Evolutionary conservation across 2,329 filamentous ascomycete genomes (phyloP), one percentile per base, ranked within the genome.

Genomic region (Septoria linicola): DNA sequence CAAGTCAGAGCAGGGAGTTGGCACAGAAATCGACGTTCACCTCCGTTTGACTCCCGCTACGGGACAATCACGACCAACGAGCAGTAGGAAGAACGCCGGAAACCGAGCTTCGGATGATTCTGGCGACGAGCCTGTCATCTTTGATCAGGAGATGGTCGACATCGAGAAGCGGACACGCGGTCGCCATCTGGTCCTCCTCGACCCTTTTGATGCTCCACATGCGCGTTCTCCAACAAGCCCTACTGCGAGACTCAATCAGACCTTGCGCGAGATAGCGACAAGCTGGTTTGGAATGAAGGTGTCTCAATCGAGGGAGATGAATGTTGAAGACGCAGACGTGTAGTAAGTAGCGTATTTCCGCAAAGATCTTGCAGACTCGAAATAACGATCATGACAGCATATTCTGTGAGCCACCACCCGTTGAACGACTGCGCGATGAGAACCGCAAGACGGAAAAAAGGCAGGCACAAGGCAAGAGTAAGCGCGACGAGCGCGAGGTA

Each of bases 1-100:
- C 27, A 73, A 53, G 19, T 81, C 75, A 42, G 72, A 79, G 46
- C 69, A 75, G 20, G 55, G 49, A 8, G 51, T 61, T 4, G 63
- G 63, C 2, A 63, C 63, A 1, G 60, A 63, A 37, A 55, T 63
- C 16, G 52, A 60, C 20, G 57, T 62, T 0, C 55, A 53, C 25
- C 42, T 63, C 6, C 48, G 49, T 17, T 40, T 58, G 11, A 51
- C 53, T n/a, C 49, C 55, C n/a, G 41, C 58, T 19, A 36, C 46
- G 3, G 50, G 43, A 8, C 14, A 41, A 14, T 45, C 31, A n/a
- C 8, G 16, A 21, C 16, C 34, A 20, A 2, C 6, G 4, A 23
- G 31, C 23, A 37, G 25, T 17, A 19, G 31, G 6, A 37, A n/a
- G 1, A 20, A 34, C 20, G n/a, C 32, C 10, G 32, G 14, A 13